Evolutionary conservation across 345 rosid genomes (phyloP), one percentile per base, ranked within the genome.

Genomic region (Gossypium australe): DNA sequence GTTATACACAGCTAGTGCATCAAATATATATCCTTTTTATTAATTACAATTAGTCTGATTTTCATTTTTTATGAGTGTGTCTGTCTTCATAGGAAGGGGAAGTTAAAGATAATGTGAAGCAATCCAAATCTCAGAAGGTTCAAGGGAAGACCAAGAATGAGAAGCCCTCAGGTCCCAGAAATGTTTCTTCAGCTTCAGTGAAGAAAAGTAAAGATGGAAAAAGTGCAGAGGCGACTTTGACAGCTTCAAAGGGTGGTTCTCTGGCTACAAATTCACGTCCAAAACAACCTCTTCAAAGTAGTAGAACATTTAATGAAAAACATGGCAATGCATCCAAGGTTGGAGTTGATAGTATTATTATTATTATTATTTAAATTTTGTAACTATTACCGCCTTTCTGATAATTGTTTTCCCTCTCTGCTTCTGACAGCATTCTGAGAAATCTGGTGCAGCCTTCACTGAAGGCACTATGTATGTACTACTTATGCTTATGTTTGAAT

Each of bases 381-480:
- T 61, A 55, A 13, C 57, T 25, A 25, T 64, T 25, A 51, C 29
- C 34, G 60, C 67, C 43, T 81, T 76, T 63, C 80, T 87, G 66
- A 87, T 71, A 34, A 13, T 63, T 83, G 43, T 59, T 71, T 77
- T 77, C 76, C 57, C 67, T 58, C 51, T 75, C 64, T 79, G 73
- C 70, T 81, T 76, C 68, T 59, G 67, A 45, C 92, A 91, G 87
- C 88, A 85, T 78, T 73, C 86, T 72, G 87, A 77, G 83, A 92
- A 90, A 78, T 79, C 87, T 52, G 89, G 79, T 72, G 73, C 84
- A 48, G 80, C 79, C 47, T 44, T 77, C 17, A 72, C 89, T 67
- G 92, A 87, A 79, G 85, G 78, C 71, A 51, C 70, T 52, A 77
- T 58, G 99, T 96, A 92, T 76, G 92, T 80, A 41, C 77, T 78